Percentiles rank a stretch among this genome's conserved stretches.
phyloP scores from a whole-genome alignment of 257 asterid genomes.

The Ophiorrhiza pumila region DNA sequence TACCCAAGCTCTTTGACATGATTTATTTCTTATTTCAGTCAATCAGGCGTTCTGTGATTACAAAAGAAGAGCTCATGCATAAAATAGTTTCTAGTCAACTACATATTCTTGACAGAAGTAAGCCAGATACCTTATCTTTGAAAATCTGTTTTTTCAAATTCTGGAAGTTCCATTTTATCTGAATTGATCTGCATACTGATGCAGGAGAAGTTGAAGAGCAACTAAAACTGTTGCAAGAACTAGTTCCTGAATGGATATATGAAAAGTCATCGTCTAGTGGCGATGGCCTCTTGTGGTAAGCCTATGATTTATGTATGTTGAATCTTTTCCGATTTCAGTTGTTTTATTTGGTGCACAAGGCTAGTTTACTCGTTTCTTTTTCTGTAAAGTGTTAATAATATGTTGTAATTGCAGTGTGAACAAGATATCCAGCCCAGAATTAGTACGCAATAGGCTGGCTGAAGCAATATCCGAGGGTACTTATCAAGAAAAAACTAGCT shows the following conservation, averaged over 20 bases:
- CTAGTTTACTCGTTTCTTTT: neutral
- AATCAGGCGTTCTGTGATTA: conserved; percentile 57
- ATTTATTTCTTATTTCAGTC: conserved; percentile 59
- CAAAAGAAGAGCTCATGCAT: conserved; percentile 68
- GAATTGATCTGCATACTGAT: conserved; percentile 14
- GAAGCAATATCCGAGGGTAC: conserved; percentile 43
- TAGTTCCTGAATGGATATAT: conserved; percentile 83
- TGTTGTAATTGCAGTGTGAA: conserved; percentile 49
- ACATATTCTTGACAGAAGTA: conserved; percentile 53
- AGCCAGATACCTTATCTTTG: conserved; percentile 21
- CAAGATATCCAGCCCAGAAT: conserved; percentile 48
- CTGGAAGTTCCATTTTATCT: conserved; percentile 5
- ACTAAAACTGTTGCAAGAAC: conserved; percentile 62
- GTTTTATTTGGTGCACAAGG: neutral
- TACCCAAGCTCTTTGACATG: conserved; percentile 70
- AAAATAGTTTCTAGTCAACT: conserved; percentile 42
- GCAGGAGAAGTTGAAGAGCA: conserved; percentile 79
- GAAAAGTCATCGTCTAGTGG: conserved; percentile 59
- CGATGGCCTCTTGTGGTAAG: conserved; percentile 65
- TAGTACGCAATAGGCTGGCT: conserved; percentile 47
- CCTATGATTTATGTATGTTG: neutral
- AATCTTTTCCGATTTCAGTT: neutral
- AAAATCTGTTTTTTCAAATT: neutral
- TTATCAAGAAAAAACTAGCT: neutral
- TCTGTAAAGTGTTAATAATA: neutral